Conservation (phyloP, 805 yeast genomes). For the Brettanomyces anomalus region DNA sequence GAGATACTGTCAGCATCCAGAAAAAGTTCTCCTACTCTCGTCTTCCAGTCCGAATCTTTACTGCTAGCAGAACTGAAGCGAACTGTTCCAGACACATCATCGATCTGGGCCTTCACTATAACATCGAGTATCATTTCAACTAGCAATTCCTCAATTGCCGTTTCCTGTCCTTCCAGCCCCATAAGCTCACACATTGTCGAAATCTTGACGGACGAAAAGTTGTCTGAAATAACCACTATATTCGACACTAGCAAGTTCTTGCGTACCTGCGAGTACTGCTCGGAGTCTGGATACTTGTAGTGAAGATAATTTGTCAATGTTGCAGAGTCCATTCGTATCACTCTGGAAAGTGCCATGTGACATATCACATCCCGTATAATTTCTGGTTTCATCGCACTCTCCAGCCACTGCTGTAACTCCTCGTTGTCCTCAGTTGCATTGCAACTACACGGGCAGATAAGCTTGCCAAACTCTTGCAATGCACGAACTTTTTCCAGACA, state of each 20-base stretch:
- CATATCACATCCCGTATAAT: not conserved
- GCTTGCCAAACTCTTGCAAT: not conserved
- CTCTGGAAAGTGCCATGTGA: not conserved
- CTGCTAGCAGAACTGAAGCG: conserved; percentile 8
- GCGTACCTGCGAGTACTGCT: conserved; percentile 3
- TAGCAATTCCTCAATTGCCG: conserved; percentile 4
- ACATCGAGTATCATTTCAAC: conserved; percentile 12
- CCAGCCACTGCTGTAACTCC: not conserved
- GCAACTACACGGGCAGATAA: not conserved
- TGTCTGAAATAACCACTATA: conserved; percentile 13
- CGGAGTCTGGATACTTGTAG: not conserved
- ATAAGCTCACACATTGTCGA: conserved; percentile 8
- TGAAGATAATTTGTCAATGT: not conserved
- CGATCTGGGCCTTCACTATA: conserved; percentile 17
- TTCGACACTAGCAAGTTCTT: conserved; percentile 14
- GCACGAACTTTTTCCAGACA: conserved; percentile 7
- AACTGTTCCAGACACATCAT: conserved; percentile 14
- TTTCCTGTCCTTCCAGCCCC: conserved; percentile 3
- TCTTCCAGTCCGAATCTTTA: not conserved
- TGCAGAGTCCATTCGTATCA: not conserved
- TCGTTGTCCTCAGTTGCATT: not conserved
- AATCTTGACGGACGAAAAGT: conserved; percentile 13
- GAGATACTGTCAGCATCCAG: no score
- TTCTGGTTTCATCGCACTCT: not conserved
- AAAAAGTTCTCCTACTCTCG: no score